Base-by-base conservation (phyloP, 2,329 filamentous ascomycete genomes). In the Fusarium sp. region DNA sequence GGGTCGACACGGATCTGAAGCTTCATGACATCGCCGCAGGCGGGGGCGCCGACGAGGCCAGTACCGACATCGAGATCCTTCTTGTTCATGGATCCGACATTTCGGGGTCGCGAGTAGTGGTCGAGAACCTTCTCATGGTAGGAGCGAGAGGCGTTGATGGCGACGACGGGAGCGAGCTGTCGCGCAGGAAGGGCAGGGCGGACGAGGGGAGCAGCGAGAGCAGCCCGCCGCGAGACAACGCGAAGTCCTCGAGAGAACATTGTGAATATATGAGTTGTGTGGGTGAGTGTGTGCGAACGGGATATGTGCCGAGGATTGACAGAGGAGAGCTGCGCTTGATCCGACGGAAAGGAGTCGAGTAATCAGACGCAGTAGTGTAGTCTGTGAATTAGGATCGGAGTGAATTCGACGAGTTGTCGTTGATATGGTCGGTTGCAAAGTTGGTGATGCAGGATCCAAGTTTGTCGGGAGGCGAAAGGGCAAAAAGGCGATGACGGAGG, bases 21-120 rank as follows among this genome's bases (percentile, higher is more conserved):
- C 87, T 97, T 97, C 93, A 97, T 97, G 74, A 97, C 94, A 83
- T 97, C 95, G 84, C 94, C 94, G 81, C 94, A 97, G 52, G 94
- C 94, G 52, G 94, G 95, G 15, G 94, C 94, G 77, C 94, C 94
- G 75, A 98, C 95, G 63, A 98, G 93, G 50, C 95, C 95, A 20
- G 95, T 97, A 76, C 95, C 95, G 71, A 98, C 95, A 74, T 97
- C 93, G 65, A 85, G 83, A 76, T 97, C 94, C 72, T 90, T 90
- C 88, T 97, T 97, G 83, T 88, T 85, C 81, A 90, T 85, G 68
- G 88, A 89, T 64, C 88, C 88, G 70, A 88, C 87, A 75, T 89
- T 89, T 69, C 88, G 87, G 52, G 87, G 87, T 65, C 85, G 85
- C 54, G 86, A 87, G 81, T 88, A 88, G 81, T 87, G 86, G 80